Conservation (phyloP, 2,329 filamentous ascomycete species). For the Hypoxylon sp. region DNA sequence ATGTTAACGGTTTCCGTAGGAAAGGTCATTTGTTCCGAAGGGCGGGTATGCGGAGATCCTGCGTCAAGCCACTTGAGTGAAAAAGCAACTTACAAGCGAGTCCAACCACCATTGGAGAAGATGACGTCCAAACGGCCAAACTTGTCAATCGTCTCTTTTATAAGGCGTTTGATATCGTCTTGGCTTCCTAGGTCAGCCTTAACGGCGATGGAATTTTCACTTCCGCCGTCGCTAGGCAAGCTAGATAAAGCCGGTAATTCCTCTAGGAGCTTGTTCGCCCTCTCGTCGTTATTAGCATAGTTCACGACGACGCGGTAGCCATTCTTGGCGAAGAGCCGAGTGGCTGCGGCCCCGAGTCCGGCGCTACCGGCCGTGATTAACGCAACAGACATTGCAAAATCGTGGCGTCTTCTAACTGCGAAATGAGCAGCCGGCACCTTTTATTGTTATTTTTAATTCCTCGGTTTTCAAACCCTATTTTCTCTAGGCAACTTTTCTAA, state of each 20-base stretch:
- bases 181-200: conserved; percentile 76
- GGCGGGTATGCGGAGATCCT: not conserved
- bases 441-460: not conserved
- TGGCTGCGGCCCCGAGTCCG: conserved; percentile 79
- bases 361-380: conserved; percentile 69
- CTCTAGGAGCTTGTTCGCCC: conserved; percentile 71
- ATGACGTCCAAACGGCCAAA: conserved; percentile 82
- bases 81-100: conserved; percentile 53
- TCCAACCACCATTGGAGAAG: conserved; percentile 80
- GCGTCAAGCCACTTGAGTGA: not conserved
- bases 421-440: not conserved
- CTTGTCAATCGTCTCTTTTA: conserved; percentile 70
- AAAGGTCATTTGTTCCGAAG: not conserved
- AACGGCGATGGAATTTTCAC: conserved; percentile 63
- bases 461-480: not conserved
- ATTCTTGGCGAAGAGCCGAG: conserved; percentile 75
- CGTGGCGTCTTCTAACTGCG: not conserved
- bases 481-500: not conserved
- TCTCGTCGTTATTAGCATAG: conserved; percentile 73
- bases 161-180: conserved; percentile 70
- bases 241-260: conserved; percentile 67
- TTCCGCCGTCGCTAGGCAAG: conserved; percentile 46
- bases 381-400: conserved; percentile 51
- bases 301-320: conserved; percentile 81
- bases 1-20: conserved; percentile 17